Base-by-base conservation (phyloP, 2,329 filamentous ascomycete genomes). In the Phoma herbarum region DNA sequence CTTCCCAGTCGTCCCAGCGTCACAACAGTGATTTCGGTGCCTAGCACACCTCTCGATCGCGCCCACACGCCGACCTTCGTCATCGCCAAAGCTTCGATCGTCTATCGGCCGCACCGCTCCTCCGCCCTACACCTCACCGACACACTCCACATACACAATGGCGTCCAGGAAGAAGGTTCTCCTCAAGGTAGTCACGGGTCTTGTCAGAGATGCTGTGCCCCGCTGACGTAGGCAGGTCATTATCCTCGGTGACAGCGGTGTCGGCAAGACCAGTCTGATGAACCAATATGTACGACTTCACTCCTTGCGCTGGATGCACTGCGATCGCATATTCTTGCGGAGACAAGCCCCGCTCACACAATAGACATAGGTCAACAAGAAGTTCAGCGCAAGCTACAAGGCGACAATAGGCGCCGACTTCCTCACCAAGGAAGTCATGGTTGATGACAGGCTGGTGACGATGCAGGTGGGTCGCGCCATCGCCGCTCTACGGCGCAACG, bases 191-290 rank as follows among this genome's bases (percentile, higher is more conserved):
- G 68, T 75, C 14, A 39, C 60, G 52, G 52, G 57, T 20, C 10
- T 7, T 4, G 2, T 5, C 6, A 11, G 18, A 42, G 5, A n/a
- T 31, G n/a, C 1, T 18, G 22, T 18, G 3, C 33, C 8, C 26
- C 3, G 43, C 67, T 74, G 51, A 74, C 52, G 59, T 52, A 26
- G 47, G 31, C 56, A 98, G 94, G 93, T 99, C 75, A 99, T 99
- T 75, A 98, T 99, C 81, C 89, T 99, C 71, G 95, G 95, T 72
- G 95, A 99, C 80, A 98, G 94, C 80, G 95, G 95, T 82, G 95
- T 99, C 63, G 95, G 95, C 79, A 99, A 99, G 86, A 99, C 95
- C 62, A 97, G 93, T 81, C 88, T 99, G 87, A 99, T 99, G 95
- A 99, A 99, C 83, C 95, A 99, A 98, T 99, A 98, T 91, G 95